phyloP scores from a whole-genome alignment of 129 eudicot genomes.

The Saposhnikovia divaricata region DNA sequence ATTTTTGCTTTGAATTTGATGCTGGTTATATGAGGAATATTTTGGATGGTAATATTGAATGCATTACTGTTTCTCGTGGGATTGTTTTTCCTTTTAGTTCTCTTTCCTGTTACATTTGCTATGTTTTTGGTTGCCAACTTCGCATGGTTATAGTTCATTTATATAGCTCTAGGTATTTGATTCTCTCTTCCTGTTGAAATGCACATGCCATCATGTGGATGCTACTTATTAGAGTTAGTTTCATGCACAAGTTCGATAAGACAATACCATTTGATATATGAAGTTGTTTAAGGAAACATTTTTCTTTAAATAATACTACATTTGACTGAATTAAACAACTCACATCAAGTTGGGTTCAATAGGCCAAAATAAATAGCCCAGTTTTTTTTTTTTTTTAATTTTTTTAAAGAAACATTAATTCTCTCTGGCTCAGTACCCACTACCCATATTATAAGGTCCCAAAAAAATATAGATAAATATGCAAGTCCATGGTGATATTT shows the following conservation, averaged over 20 bases:
- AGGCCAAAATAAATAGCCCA: not conserved
- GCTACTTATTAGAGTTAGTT: not conserved
- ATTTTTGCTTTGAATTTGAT: not conserved
- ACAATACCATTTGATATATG: too few relatives aligned
- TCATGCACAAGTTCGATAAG: too few relatives aligned
- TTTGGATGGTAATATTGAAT: not conserved
- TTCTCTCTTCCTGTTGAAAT: not conserved
- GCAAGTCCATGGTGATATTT: not conserved
- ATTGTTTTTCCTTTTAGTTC: not conserved
- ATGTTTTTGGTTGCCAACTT: too few relatives aligned
- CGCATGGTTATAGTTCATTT: not conserved
- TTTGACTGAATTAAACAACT: not conserved
- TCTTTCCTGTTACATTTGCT: not conserved
- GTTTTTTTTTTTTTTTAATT: too few relatives aligned
- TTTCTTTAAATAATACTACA: not conserved
- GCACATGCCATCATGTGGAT: not conserved
- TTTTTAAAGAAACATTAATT: not conserved
- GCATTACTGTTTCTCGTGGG: not conserved
- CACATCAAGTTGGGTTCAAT: not conserved
- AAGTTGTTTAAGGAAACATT: not conserved
- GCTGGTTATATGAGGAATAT: not conserved
- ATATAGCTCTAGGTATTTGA: not conserved
- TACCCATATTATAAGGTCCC: not conserved
- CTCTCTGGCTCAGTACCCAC: not conserved
- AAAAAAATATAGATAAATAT: not conserved